Evolutionary conservation across 352 stramenopile species (phyloP).

Genomic region (Phytophthora pseudosyringae): DNA sequence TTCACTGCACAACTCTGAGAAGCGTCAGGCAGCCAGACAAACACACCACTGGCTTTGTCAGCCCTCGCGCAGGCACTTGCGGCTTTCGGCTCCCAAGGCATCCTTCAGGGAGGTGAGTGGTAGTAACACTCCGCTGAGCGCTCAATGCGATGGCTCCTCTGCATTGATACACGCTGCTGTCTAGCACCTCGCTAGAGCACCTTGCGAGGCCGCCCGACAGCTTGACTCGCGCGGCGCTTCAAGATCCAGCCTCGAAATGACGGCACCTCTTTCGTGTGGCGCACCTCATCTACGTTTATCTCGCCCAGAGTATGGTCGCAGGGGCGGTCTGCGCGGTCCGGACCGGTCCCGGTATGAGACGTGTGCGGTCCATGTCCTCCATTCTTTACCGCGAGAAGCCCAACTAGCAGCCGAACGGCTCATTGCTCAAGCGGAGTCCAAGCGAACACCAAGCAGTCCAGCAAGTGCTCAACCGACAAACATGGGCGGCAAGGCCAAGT

Average conservation of each 20-base stretch:
- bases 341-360: conserved; percentile 28
- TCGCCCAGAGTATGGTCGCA: neutral
- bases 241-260: conserved; percentile 15
- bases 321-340: conserved; percentile 15
- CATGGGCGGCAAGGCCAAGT: conserved; percentile 81
- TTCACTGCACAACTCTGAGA: neutral
- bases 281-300: neutral
- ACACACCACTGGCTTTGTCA: too few species aligned
- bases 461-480: neutral
- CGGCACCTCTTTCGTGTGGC: neutral
- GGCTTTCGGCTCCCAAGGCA: too few species aligned
- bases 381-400: conserved; percentile 29
- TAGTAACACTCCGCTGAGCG: too few species aligned
- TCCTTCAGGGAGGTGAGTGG: neutral
- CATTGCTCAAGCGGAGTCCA: conserved; percentile 31
- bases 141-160: too few species aligned
- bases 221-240: neutral
- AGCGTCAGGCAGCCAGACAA: too few species aligned
- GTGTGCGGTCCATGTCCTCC: conserved; percentile 24
- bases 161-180: too few species aligned
- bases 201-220: too few species aligned
- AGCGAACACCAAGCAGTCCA: conserved; percentile 2
- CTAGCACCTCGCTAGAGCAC: too few species aligned
- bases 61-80: too few species aligned
- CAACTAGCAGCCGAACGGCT: neutral